A percentile compares a stretch with the other conserved stretches of the same genome.
Conservation (phyloP, 2,329 filamentous ascomycete species). For the Immersiporthe knoxdaviesiana region DNA sequence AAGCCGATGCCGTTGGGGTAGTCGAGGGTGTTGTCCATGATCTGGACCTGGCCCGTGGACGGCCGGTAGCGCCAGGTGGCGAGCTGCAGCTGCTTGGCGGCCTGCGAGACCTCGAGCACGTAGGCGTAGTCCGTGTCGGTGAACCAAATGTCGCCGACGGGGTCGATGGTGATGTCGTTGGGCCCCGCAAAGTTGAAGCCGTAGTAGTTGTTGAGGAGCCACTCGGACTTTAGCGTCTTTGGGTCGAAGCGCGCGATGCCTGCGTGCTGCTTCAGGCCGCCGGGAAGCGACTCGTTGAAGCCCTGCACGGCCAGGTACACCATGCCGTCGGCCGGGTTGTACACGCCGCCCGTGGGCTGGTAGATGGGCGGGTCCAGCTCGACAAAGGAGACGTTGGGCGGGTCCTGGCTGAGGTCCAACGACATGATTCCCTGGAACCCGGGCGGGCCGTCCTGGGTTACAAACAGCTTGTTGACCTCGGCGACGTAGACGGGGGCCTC, state of each 20-base stretch:
- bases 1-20: slow-evolving; percentile 8
- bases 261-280: slow-evolving; percentile 2
- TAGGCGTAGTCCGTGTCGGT: slow-evolving; percentile 9
- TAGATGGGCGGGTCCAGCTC: slow-evolving; percentile 1
- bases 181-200: slow-evolving; percentile 8
- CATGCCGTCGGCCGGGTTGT: not conserved
- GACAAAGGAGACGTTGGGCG: slow-evolving; percentile 3
- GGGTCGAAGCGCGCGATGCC: slow-evolving; percentile 1
- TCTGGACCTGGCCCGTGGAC: slow-evolving; percentile 4
- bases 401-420: slow-evolving; percentile 1
- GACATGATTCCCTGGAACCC: not conserved
- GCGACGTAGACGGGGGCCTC: slow-evolving; percentile 2
- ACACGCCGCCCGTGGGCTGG: slow-evolving; percentile 6
- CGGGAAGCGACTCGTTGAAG: not conserved
- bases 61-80: slow-evolving; percentile 4
- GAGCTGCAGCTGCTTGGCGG: slow-evolving; percentile 5
- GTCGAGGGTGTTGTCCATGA: slow-evolving; percentile 4
- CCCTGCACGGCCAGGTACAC: slow-evolving; percentile 2
- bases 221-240: slow-evolving; percentile 3
- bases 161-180: slow-evolving; percentile 4
- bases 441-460: slow-evolving; percentile 1
- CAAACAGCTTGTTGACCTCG: slow-evolving; percentile 4
- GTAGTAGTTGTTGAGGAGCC: slow-evolving; percentile 9
- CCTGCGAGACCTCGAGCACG: not conserved
- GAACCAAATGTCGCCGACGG: slow-evolving; percentile 2